Evolutionary conservation across 805 yeast species (phyloP).

Genomic region (Lachancea mirantina): DNA sequence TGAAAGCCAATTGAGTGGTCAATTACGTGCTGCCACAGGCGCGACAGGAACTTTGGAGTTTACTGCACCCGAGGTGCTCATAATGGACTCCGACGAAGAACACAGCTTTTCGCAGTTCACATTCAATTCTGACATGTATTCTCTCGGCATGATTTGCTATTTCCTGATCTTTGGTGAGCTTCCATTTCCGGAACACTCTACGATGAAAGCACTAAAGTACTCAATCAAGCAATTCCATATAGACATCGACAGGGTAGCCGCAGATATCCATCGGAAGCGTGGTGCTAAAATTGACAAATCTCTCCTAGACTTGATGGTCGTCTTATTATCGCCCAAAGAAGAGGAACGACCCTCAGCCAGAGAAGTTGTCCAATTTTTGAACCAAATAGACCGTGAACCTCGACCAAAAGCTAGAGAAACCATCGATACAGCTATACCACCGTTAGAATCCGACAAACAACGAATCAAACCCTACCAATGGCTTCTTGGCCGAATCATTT

Average conservation of each 20-base stretch:
- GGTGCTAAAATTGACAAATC: constrained; percentile 22
- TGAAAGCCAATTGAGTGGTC: constrained; percentile 73
- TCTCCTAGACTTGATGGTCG: constrained; percentile 35
- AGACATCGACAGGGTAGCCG: too few relatives aligned
- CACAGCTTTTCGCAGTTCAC: constrained; percentile 50
- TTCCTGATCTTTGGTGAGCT: constrained; percentile 63
- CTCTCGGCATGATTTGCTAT: constrained; percentile 76
- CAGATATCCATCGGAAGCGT: too few relatives aligned
- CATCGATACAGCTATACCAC: too few relatives aligned
- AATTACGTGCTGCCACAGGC: constrained; percentile 60
- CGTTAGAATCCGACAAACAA: too few relatives aligned
- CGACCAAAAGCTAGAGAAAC: too few relatives aligned
- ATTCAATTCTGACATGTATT: constrained; percentile 69
- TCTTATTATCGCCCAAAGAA: constrained; percentile 34
- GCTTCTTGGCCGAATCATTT: too few relatives aligned
- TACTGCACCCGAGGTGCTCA: constrained; percentile 76
- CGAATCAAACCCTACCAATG: too few relatives aligned
- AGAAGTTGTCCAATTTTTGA: too few relatives aligned
- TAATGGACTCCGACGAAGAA: constrained; percentile 18
- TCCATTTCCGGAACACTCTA: constrained; percentile 49
- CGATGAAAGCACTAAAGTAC: too few relatives aligned
- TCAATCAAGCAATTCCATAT: too few relatives aligned
- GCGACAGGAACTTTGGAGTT: constrained; percentile 84
- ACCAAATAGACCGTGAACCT: too few relatives aligned
- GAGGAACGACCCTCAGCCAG: constrained; percentile 38